These are phyloP conservation scores for Aspergillus tamarii DNA, from an alignment of 2,329 filamentous ascomycete species.

Conservation along the genomic window DNA sequence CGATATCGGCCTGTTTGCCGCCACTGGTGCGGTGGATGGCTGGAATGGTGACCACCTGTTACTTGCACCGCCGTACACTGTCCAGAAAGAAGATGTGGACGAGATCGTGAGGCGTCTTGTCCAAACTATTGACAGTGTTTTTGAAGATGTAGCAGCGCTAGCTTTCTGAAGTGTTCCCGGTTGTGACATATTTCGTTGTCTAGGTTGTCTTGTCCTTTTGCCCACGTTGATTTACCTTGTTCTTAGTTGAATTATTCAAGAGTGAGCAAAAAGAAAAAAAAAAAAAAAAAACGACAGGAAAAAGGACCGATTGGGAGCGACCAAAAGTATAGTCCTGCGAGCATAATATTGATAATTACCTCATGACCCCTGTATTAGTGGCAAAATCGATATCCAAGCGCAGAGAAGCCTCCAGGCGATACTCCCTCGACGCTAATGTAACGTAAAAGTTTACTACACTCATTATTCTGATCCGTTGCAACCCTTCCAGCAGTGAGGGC, in stretches of 20 bases:
- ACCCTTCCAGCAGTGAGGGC: too few species aligned
- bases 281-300: too few species aligned
- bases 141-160: not conserved
- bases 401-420: too few species aligned
- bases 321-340: too few species aligned
- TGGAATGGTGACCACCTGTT: conserved; percentile 50
- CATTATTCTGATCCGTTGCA: too few species aligned
- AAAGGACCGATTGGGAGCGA: too few species aligned
- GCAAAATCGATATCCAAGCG: too few species aligned
- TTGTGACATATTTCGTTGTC: not conserved
- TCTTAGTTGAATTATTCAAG: not conserved
- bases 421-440: too few species aligned
- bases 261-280: too few species aligned
- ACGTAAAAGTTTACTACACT: too few species aligned
- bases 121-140: conserved; percentile 5
- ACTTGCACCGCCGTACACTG: conserved; percentile 8
- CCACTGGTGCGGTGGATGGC: conserved; percentile 15
- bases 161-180: not conserved
- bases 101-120: conserved; percentile 6
- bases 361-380: too few species aligned
- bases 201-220: not conserved
- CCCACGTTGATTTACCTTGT: not conserved
- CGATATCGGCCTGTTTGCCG: conserved; percentile 10
- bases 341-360: too few species aligned
- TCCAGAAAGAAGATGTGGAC: conserved; percentile 3